Evolutionary conservation across 768 basidiomycete species (phyloP).

Genomic region (Amanita fuliginea): DNA sequence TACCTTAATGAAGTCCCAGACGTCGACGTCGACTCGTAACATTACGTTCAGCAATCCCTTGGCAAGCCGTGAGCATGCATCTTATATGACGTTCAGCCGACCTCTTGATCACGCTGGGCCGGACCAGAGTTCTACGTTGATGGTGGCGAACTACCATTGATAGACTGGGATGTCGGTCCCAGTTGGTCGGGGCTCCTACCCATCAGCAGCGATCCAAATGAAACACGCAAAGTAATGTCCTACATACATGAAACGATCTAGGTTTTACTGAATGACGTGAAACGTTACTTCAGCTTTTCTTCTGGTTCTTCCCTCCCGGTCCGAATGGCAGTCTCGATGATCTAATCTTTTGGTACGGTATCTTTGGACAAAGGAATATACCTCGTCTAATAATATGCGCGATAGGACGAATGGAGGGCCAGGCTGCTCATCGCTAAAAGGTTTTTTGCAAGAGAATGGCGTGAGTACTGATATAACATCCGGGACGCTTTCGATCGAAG

Average conservation of each 20-base stretch:
- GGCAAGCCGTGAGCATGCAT: constrained; percentile 36
- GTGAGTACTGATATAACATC: constrained; percentile 30
- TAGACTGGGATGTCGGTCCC: constrained; percentile 64
- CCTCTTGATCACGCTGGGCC: not conserved
- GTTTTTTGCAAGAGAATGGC: constrained; percentile 64
- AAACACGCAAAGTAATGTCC: too few relatives aligned
- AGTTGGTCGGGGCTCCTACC: constrained; percentile 69
- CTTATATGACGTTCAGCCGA: too few relatives aligned
- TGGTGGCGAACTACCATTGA: constrained; percentile 51
- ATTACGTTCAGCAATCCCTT: constrained; percentile 62
- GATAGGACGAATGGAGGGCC: constrained; percentile 3
- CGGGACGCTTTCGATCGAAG: too few relatives aligned
- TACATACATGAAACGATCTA: too few relatives aligned
- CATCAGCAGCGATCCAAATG: constrained; percentile 34
- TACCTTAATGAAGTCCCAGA: too few relatives aligned
- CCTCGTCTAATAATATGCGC: too few relatives aligned
- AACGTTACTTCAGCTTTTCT: too few relatives aligned
- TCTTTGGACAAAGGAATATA: constrained; percentile 21
- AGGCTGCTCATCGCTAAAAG: constrained; percentile 51
- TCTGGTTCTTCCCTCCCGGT: too few relatives aligned
- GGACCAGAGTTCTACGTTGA: constrained; percentile 56
- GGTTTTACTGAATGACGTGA: too few relatives aligned
- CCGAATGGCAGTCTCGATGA: constrained; percentile 50
- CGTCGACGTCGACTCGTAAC: constrained; percentile 18
- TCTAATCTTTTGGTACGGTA: constrained; percentile 55